Evolutionary conservation across 1,284 basidiomycete genomes (phyloP), one percentile per base, ranked within the genome.

Genomic region (Papiliotrema fonsecae): DNA sequence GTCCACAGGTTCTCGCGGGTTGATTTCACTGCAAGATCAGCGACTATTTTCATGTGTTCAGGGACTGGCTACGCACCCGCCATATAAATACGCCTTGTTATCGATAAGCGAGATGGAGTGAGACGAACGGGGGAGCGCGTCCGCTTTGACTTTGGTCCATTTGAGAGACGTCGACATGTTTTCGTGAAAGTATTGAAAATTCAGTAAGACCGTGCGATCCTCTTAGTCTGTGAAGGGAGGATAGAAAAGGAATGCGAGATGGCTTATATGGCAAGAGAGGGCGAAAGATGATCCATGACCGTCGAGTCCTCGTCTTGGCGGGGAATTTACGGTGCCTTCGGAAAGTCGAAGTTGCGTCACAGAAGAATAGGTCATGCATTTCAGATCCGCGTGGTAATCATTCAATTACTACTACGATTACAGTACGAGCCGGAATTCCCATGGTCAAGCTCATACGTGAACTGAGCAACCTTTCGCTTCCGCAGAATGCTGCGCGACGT

Each of bases 1-100:
- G 43, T 62, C 57, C 31, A 63, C 61, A 1, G 64, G 64, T 38
- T 57, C 39, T 46, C 62, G 53, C 6, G 64, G 57, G 35, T 58
- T 42, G 50, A 60, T 57, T 42, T 60, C 58, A 4, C 58, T 60
- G 16, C 18, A 26, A 7, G 18, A 27, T 22, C 14, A n/a, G 24
- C 24, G 28, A 18, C n/a, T 7, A 43, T 19, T 16, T 18, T 9
- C 6, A 21, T 38, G 5, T 30, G 13, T 11, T 28, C 14, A 21
- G 2, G n/a, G 30, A 30, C 26, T 25, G n/a, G 16, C 5, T 13
- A 50, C 59, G 45, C 28, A 61, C 57, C 60, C 60, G 24, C 60
- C 60, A 25, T 51, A 61, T 26, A 59, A 55, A 39, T 61, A 61
- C 9, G 48, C 57, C 21, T 42, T 51, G 16, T 44, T 45, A 13